These are phyloP conservation scores for Tuber borchii DNA, from an alignment of 495 filamentous ascomycete genomes.

Conservation along the genomic window DNA sequence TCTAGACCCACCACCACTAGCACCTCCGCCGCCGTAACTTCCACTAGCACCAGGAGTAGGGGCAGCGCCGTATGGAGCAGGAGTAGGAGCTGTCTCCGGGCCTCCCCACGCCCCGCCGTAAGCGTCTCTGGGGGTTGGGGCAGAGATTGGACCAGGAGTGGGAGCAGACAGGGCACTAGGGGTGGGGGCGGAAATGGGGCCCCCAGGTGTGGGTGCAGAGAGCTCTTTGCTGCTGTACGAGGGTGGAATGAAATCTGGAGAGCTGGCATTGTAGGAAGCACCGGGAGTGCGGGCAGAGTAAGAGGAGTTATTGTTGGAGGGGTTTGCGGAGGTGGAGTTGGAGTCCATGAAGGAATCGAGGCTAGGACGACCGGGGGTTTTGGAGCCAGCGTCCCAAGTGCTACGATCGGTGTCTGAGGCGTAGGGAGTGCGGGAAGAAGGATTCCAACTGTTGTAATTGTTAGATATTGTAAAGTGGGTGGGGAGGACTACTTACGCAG, in stretches of 20 bases:
- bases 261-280: constrained; percentile 48
- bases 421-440: constrained; percentile 67
- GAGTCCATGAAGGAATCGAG: constrained; percentile 46
- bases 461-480: constrained; percentile 9
- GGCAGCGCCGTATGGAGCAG: constrained; percentile 40
- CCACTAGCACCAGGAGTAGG: constrained; percentile 44
- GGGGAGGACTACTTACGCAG: constrained; percentile 43
- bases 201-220: constrained; percentile 74
- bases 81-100: constrained; percentile 45
- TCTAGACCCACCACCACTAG: constrained; percentile 47
- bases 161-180: constrained; percentile 64
- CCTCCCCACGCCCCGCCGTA: constrained; percentile 39
- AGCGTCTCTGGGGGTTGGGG: constrained; percentile 51
- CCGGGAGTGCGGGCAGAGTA: constrained; percentile 49
- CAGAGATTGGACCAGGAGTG: constrained; percentile 68
- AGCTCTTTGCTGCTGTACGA: constrained; percentile 44
- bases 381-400: constrained; percentile 63
- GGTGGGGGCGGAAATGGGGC: constrained; percentile 61
- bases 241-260: constrained; percentile 36
- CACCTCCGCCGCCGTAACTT: constrained; percentile 44
- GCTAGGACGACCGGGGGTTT: constrained; percentile 57
- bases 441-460: constrained; percentile 45
- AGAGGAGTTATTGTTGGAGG: constrained; percentile 34
- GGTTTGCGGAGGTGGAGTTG: constrained; percentile 20
- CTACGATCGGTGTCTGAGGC: constrained; percentile 61